These are phyloP conservation scores for Oenanthe javanica DNA, from an alignment of 140 eudicot species.

Conservation along the genomic window DNA sequence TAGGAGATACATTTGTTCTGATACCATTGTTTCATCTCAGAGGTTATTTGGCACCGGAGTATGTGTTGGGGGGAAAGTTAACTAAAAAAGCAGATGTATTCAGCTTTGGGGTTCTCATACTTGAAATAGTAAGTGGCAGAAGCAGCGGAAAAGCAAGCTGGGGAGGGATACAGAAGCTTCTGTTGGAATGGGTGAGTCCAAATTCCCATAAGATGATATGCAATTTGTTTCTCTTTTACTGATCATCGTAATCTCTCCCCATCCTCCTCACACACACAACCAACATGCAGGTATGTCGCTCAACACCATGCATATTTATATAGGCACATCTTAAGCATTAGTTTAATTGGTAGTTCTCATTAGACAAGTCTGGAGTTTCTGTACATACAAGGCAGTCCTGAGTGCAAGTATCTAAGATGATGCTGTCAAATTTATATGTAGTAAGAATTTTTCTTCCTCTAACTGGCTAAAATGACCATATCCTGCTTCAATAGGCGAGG, in stretches of 20 bases:
- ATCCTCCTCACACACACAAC: not conserved
- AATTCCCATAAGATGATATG: not conserved
- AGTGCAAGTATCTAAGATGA: not conserved
- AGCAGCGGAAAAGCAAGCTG: conserved; percentile 54
- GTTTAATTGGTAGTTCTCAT: not conserved
- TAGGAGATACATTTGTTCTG: not conserved
- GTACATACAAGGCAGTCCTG: not conserved
- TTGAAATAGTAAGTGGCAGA: conserved; percentile 76
- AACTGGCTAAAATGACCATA: not conserved
- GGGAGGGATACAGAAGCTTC: conserved; percentile 47
- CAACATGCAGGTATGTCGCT: not conserved
- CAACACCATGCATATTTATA: not conserved
- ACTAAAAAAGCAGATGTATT: conserved; percentile 87
- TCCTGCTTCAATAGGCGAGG: conserved; percentile 53
- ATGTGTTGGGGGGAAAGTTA: conserved; percentile 80
- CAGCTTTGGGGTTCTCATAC: conserved; percentile 90
- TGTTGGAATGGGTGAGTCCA: conserved; percentile 67
- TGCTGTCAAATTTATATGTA: not conserved
- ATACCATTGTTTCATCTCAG: conserved; percentile 25
- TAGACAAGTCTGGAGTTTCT: not conserved
- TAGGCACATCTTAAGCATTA: not conserved
- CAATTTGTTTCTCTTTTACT: not conserved
- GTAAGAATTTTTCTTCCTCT: not conserved
- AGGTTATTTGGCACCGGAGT: conserved; percentile 99
- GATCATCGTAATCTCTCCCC: not conserved